These are phyloP conservation scores for Chalara sp. DNA, from an alignment of 2,329 filamentous ascomycete species.

Conservation along the genomic window DNA sequence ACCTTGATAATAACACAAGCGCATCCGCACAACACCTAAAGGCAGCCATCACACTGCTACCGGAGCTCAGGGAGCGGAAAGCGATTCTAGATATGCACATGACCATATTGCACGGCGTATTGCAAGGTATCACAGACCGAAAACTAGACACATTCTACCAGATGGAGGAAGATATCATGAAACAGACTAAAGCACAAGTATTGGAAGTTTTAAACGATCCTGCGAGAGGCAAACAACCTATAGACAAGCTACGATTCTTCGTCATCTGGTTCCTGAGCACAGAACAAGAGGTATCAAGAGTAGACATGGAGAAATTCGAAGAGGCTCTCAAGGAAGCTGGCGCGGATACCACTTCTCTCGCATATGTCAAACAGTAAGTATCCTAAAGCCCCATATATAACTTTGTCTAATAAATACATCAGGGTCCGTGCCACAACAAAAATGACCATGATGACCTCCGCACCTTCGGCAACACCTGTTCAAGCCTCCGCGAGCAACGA, in stretches of 20 bases:
- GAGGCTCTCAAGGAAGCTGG: constrained; percentile 72
- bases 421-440: constrained; percentile 83
- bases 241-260: constrained; percentile 89
- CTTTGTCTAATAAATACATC: background rate
- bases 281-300: constrained; percentile 76
- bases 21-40: constrained; percentile 92
- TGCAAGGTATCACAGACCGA: constrained; percentile 81
- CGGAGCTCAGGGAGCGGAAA: constrained; percentile 88
- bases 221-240: constrained; percentile 74
- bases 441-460: constrained; percentile 95
- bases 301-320: constrained; percentile 81
- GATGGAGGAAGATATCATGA: constrained; percentile 85
- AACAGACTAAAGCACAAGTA: constrained; percentile 84
- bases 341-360: constrained; percentile 68
- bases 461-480: constrained; percentile 54
- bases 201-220: constrained; percentile 77
- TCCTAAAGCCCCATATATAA: background rate
- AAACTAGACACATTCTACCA: constrained; percentile 96
- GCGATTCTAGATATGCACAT: constrained; percentile 96
- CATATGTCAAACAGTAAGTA: constrained; percentile 78
- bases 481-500: constrained; percentile 58
- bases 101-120: constrained; percentile 81
- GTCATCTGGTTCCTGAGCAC: constrained; percentile 96
- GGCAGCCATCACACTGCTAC: constrained; percentile 86
- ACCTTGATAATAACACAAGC: constrained; percentile 82